A percentile compares a stretch with the other conserved stretches of the same genome.
Conservation (phyloP, 2,329 filamentous ascomycete genomes). For the Calonectria honghensis region DNA sequence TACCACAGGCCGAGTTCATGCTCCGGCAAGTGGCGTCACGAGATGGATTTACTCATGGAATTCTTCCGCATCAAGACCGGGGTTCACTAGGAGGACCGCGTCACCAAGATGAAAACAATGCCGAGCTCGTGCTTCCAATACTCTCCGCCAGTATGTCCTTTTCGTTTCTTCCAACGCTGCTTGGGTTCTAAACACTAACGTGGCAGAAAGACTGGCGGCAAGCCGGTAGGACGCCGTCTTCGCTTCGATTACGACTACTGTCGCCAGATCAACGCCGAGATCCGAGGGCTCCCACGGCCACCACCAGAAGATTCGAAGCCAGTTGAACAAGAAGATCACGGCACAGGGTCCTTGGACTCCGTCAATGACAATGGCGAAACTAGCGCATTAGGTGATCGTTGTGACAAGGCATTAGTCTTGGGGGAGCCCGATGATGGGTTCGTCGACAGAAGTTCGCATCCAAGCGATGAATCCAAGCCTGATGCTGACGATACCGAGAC, state of each 20-base stretch:
- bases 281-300: conserved; percentile 56
- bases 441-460: neutral
- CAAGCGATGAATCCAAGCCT: neutral
- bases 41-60: conserved; percentile 70
- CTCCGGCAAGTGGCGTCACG: conserved; percentile 63
- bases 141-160: conserved; percentile 66
- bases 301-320: conserved; percentile 40
- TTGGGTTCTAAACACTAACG: neutral
- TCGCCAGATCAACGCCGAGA: conserved; percentile 58
- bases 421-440: neutral
- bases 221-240: conserved; percentile 61
- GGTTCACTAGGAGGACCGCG: conserved; percentile 75
- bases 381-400: neutral
- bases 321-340: neutral
- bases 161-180: neutral
- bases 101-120: conserved; percentile 59
- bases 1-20: conserved; percentile 63
- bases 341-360: conserved; percentile 13
- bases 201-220: conserved; percentile 59
- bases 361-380: conserved; percentile 20
- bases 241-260: conserved; percentile 59
- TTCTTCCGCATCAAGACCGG: conserved; percentile 77
- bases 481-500: neutral
- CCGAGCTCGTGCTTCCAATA: conserved; percentile 64
- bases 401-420: neutral